Base-by-base conservation (phyloP, 2,329 filamentous ascomycete species). In the Aureobasidium sp. region DNA sequence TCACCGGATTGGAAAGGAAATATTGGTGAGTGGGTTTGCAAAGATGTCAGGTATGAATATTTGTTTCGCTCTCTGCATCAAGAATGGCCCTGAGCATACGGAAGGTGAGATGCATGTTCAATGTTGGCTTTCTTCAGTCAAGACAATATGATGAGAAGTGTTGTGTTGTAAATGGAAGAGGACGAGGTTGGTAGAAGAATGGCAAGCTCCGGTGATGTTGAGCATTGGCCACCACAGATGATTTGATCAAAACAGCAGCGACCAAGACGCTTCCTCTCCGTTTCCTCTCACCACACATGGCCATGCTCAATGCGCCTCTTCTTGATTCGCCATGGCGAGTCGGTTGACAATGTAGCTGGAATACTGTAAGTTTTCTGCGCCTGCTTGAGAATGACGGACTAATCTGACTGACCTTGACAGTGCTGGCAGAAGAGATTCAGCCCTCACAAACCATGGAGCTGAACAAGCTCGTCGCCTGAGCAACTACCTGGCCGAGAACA, bases 241-340 rank as follows among this genome's bases (percentile, higher is more conserved):
- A 60, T 40, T 29, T 46, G 33, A 42, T 57, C 51, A 51, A 58
- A 61, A 43, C 51, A n/a, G 25, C n/a, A 10, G n/a, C n/a, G 8
- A 19, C 9, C 21, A 46, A 54, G 29, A 7, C 11, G 21, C 21
- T 43, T 15, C 37, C 17, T 54, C 31, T 27, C 38, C 25, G 2
- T 25, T 17, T 27, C 40, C 45, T 9, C 49, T 19, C 42, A 60
- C n/a, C 25, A 47, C 51, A 33, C 15, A 31, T 60, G 27, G 33
- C 27, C 25, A 43, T 60, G 58, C 23, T 49, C 33, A 29, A 83
- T 87, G 82, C 81, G 79, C 69, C 73, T 96, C 60, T 84, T 91
- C 68, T 80, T 96, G 67, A 84, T 95, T 68, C 86, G 91, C 60
- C 91, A 96, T 78, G 91, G 87, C 69, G 91, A 96, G 76, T 93